Evolutionary conservation across 2,329 filamentous ascomycete species (phyloP).

Genomic region (Beauveria brongniartii): DNA sequence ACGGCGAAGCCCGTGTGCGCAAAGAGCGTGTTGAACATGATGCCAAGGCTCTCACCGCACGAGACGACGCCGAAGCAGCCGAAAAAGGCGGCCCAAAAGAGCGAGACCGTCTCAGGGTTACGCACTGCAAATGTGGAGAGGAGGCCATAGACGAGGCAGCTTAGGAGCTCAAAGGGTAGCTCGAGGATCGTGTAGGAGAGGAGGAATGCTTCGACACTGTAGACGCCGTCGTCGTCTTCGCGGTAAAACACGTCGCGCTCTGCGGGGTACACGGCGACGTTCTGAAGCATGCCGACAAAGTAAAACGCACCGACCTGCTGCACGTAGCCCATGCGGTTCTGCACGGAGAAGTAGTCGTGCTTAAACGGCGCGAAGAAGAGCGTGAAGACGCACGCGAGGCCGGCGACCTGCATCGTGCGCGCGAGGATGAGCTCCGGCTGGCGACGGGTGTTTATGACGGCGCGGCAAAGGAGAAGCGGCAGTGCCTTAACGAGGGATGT

Average conservation of each 20-base stretch:
- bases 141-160: slow-evolving; percentile 57
- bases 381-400: slow-evolving; percentile 53
- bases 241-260: slow-evolving; percentile 71
- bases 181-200: slow-evolving; percentile 63
- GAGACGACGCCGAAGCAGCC: slow-evolving; percentile 65
- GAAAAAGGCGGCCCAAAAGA: slow-evolving; percentile 62
- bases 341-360: slow-evolving; percentile 60
- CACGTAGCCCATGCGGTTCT: slow-evolving; percentile 66
- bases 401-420: slow-evolving; percentile 59
- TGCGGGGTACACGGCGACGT: slow-evolving; percentile 63
- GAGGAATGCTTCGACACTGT: slow-evolving; percentile 63
- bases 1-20: slow-evolving; percentile 67
- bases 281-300: slow-evolving; percentile 72
- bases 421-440: slow-evolving; percentile 58
- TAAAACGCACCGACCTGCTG: slow-evolving; percentile 65
- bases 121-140: slow-evolving; percentile 58
- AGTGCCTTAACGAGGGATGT: slow-evolving; percentile 55
- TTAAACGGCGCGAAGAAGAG: slow-evolving; percentile 66
- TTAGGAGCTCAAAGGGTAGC: slow-evolving; percentile 61
- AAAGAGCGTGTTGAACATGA: slow-evolving; percentile 74
- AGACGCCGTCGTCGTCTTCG: slow-evolving; percentile 66
- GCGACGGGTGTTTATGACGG: slow-evolving; percentile 59
- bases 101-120: slow-evolving; percentile 50
- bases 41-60: slow-evolving; percentile 68
- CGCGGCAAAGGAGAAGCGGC: slow-evolving; percentile 59